phyloP scores from a whole-genome alignment of 495 filamentous ascomycete species.

The Aspergillus conjunctus region DNA sequence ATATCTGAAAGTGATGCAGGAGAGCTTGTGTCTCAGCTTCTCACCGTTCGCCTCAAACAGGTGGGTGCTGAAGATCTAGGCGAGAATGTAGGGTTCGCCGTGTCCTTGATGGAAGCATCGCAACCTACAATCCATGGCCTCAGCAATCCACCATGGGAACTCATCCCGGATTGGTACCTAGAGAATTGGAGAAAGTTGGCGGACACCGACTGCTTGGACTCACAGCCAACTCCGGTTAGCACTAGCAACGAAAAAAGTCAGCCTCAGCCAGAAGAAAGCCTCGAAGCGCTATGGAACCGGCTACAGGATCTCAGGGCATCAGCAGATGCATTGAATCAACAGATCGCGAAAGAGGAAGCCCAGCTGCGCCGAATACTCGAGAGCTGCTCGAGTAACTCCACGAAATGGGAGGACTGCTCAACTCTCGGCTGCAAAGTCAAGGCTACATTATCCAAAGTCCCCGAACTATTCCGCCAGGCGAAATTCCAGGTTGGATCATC shows the following conservation, averaged over 20 bases:
- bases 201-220: background rate
- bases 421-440: conserved; percentile 21
- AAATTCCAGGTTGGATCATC: conserved; percentile 21
- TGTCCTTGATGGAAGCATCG: background rate
- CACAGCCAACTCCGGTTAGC: background rate
- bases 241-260: background rate
- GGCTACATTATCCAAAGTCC: conserved; percentile 16
- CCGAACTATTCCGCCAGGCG: conserved; percentile 32
- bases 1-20: conserved; percentile 32
- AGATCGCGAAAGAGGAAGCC: conserved; percentile 16
- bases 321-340: conserved; percentile 6
- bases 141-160: conserved; percentile 46
- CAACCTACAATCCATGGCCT: conserved; percentile 38
- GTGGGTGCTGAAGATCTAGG: conserved; percentile 36
- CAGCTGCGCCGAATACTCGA: conserved; percentile 18
- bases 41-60: conserved; percentile 48
- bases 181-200: background rate
- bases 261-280: conserved; percentile 9
- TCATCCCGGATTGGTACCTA: conserved; percentile 39
- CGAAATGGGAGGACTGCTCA: conserved; percentile 22
- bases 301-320: conserved; percentile 27
- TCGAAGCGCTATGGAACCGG: conserved; percentile 32
- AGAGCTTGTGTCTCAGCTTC: conserved; percentile 44
- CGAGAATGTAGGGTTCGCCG: conserved; percentile 27
- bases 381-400: conserved; percentile 3